Base-by-base conservation (phyloP, 768 basidiomycete species). In the Amanita molliuscula region DNA sequence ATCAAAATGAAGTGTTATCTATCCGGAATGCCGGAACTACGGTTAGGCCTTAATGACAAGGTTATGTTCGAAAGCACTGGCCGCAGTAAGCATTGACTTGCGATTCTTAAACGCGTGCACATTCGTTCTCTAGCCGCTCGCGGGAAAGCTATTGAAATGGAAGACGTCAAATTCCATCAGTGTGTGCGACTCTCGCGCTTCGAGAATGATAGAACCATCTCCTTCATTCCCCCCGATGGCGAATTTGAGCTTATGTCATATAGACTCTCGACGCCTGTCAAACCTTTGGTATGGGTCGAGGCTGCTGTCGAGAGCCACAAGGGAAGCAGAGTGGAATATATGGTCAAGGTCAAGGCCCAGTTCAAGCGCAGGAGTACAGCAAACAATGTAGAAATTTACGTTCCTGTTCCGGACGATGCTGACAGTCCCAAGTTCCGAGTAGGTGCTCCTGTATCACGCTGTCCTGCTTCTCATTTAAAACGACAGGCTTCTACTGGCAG, bases 1-100 rank as follows among this genome's bases (percentile, higher is more conserved):
- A 79, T 99, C 60, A 98, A 99, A 77, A 98, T 98, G 96, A 98
- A 98, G 67, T 98, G 95, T 64, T 99, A 97, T 64, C 76, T 99
- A 2, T 93, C 91, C 7, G 96, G 96, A n/a, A 99, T 98, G 96
- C 96, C 96, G 15, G 96, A 99, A 63, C 74, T 98, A 41, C 77
- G 95, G 52, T 67, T 99, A 25, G 96, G 95, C 2, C 72, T 99
- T 50, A 99, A 99, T 67, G 95, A 99, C 72, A 98, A 98, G 68
- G 93, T 97, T 65, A 98, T 99, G 95, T 97, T 98, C 59, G 96
- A 99, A 67, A 89, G 76, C 61, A 97, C 95, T 2, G 95, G 95
- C 16, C 77, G 96, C 58, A 91, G 92, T 94, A 63, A 61, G 88
- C 73, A 25, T 42, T 2, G 21, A 18, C 31, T 28, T 53, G 26